Conservation (phyloP, 768 basidiomycete genomes). For the Kwoniella dejecticola region DNA sequence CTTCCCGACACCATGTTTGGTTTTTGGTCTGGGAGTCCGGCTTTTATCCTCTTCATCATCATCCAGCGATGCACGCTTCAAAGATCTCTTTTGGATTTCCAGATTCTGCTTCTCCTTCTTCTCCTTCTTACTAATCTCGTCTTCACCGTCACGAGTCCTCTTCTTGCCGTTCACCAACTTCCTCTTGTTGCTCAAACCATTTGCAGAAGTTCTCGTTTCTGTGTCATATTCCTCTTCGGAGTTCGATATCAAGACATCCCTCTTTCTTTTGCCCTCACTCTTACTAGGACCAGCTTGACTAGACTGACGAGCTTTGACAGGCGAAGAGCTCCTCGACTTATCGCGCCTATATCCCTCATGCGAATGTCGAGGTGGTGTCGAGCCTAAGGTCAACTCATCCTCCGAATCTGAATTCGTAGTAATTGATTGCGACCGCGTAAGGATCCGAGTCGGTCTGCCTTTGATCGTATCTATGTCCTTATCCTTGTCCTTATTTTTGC, state of each 20-base stretch:
- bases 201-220: too few relatives aligned
- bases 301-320: neutral
- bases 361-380: conserved; percentile 9
- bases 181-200: too few relatives aligned
- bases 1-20: too few relatives aligned
- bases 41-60: neutral
- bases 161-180: neutral
- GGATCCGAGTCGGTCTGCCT: neutral
- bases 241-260: neutral
- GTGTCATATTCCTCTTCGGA: neutral
- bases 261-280: neutral
- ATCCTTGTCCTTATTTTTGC: conserved; percentile 10
- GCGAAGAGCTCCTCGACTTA: neutral
- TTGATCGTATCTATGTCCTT: too few relatives aligned
- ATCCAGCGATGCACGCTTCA: neutral
- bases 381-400: conserved; percentile 14
- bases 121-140: neutral
- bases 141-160: conserved; percentile 2
- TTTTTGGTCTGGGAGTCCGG: too few relatives aligned
- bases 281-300: neutral
- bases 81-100: neutral
- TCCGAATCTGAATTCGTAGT: neutral
- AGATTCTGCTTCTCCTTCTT: conserved; percentile 2
- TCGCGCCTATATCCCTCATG: conserved; percentile 1
- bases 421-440: neutral